Base-by-base conservation (phyloP, 768 basidiomycete genomes). In the Paxillus ammoniavirescens region DNA sequence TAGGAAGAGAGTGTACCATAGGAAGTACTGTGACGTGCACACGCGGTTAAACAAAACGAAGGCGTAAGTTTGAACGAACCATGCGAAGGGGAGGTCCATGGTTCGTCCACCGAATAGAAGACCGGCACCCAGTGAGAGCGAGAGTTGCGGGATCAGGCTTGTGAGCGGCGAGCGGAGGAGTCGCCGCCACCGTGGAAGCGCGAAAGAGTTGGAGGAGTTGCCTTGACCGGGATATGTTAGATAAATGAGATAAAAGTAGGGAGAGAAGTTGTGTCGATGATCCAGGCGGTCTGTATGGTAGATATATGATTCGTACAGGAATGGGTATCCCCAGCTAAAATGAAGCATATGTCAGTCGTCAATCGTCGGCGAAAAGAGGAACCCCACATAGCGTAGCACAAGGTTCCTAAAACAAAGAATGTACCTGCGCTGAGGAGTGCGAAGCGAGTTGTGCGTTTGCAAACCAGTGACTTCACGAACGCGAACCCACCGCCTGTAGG, bases 11-110 rank as follows among this genome's bases (percentile, higher is more conserved):
- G 93, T 82, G 66, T 94, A 98, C 97, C 97, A 99, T 37, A 96
- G 77, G 73, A 98, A 99, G 70, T 99, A 99, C 90, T 98, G 71
- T 0, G 94, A 97, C 0, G 97, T 99, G 80, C 95, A 97, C 47
- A 99, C 97, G 70, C 96, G 95, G 70, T 98, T 99, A 75, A 98
- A 96, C 8, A 93, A 72, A n/a, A 98, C 95, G 63, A 99, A 98
- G 0, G 81, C 73, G 36, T 80, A 80, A 2, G 97, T 98, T 71
- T 98, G 95, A 12, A 95, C 78, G 65, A 97, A 93, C 91, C 91
- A 96, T 3, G 89, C 78, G 58, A 94, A 88, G 8, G 83, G 77
- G 3, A 98, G 75, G 61, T 93, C 82, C 14, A 75, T 68, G 42
- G 71, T 75, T 40, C 72, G 74, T 50, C 75, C 68, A 3, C 86